phyloP scores from a whole-genome alignment of 805 yeast genomes.

The Yarrowia sp. region DNA sequence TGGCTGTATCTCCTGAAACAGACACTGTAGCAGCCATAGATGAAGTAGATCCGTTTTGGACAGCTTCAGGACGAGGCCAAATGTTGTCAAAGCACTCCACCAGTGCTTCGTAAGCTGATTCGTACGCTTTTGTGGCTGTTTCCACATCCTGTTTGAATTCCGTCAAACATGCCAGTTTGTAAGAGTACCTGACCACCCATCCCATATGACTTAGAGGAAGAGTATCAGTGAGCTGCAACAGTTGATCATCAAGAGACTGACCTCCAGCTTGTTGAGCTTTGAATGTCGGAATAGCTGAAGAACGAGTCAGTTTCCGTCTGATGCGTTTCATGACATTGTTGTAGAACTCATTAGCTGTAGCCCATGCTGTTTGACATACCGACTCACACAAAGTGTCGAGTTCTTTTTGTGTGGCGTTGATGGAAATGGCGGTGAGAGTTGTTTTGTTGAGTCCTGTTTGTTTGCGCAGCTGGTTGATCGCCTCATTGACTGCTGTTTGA shows the following conservation, averaged over 20 bases:
- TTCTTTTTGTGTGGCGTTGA: constrained; percentile 46
- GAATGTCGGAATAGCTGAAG: not conserved
- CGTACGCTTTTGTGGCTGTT: constrained; percentile 51
- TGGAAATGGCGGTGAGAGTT: constrained; percentile 47
- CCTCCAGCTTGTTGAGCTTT: constrained; percentile 5
- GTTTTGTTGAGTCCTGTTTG: constrained; percentile 46
- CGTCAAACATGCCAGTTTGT: constrained; percentile 51
- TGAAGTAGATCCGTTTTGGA: not conserved
- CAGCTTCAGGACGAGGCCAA: constrained; percentile 28
- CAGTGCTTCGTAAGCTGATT: constrained; percentile 53
- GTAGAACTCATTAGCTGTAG: constrained; percentile 49
- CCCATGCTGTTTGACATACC: constrained; percentile 43
- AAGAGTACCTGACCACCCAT: constrained; percentile 51
- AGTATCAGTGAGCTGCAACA: not conserved
- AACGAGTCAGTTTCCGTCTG: constrained; percentile 41
- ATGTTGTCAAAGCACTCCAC: constrained; percentile 43
- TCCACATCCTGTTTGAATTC: constrained; percentile 51
- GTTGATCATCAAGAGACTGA: constrained; percentile 13
- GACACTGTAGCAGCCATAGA: constrained; percentile 13
- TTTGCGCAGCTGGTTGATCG: constrained; percentile 43
- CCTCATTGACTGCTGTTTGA: constrained; percentile 35
- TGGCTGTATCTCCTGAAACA: constrained; percentile 29
- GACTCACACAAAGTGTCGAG: constrained; percentile 42
- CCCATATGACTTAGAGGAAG: constrained; percentile 31
- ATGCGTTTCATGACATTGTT: constrained; percentile 43